Evolutionary conservation across 176 grass and related monocot species (phyloP).

Genomic region (Bothriochloa decipiens): DNA sequence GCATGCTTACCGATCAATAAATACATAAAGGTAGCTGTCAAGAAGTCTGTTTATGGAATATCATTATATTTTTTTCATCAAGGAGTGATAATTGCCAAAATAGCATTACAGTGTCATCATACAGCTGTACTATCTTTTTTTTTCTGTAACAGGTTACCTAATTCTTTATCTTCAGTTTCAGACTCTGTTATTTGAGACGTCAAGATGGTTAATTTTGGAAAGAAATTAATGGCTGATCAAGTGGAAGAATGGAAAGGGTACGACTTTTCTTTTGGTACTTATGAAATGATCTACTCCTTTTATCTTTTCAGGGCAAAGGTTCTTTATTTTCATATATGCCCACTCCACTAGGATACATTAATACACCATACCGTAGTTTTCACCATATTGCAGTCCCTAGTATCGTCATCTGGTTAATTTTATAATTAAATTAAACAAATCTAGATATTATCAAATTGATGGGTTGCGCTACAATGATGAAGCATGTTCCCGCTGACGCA

Average conservation of each 20-base stretch:
- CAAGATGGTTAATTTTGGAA: conserved; percentile 93
- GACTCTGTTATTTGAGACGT: conserved; percentile 28
- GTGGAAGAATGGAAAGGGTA: conserved; percentile 88
- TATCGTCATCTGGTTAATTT: conserved; percentile 17
- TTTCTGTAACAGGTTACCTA: background rate
- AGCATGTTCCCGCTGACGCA: background rate
- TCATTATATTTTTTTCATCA: background rate
- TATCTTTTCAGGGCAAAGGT: background rate
- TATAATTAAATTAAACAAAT: background rate
- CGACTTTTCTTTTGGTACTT: conserved; percentile 2
- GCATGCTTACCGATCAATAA: background rate
- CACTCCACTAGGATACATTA: background rate
- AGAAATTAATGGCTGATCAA: conserved; percentile 74
- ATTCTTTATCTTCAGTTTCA: conserved; percentile 21
- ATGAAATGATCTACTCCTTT: background rate
- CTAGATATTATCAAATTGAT: background rate
- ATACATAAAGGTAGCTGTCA: background rate
- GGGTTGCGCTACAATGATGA: conserved; percentile 2
- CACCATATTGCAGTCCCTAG: background rate
- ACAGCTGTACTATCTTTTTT: background rate
- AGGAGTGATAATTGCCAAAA: background rate
- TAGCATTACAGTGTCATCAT: background rate
- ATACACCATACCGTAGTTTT: background rate
- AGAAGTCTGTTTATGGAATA: background rate
- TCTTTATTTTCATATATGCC: background rate